Evolutionary conservation across 2,329 filamentous ascomycete genomes (phyloP), one percentile per base, ranked within the genome.

Genomic region (Fusarium hostae): DNA sequence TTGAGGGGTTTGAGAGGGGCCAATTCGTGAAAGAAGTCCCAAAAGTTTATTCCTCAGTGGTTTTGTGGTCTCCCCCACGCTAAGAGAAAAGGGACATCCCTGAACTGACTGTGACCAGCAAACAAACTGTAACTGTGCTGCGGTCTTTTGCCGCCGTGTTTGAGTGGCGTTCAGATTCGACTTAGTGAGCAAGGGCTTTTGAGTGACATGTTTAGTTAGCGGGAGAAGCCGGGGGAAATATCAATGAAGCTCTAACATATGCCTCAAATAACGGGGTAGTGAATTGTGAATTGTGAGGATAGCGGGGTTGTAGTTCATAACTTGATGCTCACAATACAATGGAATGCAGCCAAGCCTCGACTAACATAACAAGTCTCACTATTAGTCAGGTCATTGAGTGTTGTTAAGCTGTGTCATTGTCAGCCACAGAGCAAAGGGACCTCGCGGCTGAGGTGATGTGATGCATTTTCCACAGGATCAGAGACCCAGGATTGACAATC

Each of bases 1-100:
- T 47, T 72, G 61, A 57, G 62, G 66, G 66, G 59, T n/a, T 47
- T 26, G 37, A 58, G 60, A 63, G 71, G 72, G 67, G 69, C 18
- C 44, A 70, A 44, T 43, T 54, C 41, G 59, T 50, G 32, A 35
- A 40, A 62, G 44, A 61, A 63, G 41, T 47, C 41, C 43, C 54
- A 54, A 63, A 56, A 47, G 44, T 60, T 52, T 61, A 60, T 45
- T 44, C 24, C n/a, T 64, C 54, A 51, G 28, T 28, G 40, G 51
- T 68, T 48, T 39, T 35, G 52, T 59, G 41, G 48, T 68, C 41
- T 62, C 59, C 50, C n/a, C 71, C 62, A 47, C 47, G 57, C 52
- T 51, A 63, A 66, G 32, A 30, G 59, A 43, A 61, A 55, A 47
- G 47, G 55, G 63, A 68, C 18, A 76, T 67, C 71, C 70, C 59